These are phyloP conservation scores for Neurospora tetraspora DNA, from an alignment of 495 filamentous ascomycete species.

Conservation along the genomic window DNA sequence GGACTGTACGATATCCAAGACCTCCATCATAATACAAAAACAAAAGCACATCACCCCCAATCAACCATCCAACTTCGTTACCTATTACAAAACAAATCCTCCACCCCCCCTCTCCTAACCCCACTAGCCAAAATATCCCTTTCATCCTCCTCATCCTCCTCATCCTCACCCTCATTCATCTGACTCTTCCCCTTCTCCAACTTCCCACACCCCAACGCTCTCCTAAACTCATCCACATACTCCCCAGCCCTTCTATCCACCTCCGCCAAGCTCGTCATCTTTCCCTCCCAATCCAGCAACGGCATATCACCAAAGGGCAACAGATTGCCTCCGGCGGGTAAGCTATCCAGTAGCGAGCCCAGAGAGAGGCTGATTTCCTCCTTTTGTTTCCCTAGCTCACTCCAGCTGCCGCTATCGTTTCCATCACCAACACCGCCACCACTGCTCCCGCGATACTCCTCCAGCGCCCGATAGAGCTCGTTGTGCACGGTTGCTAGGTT, in stretches of 20 bases:
- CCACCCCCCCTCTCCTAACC: background rate
- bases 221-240: conserved; percentile 33
- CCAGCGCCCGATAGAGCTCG: conserved; percentile 59
- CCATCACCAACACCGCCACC: no score
- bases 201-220: conserved; percentile 25
- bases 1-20: background rate
- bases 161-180: background rate
- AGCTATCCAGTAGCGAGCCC: conserved; percentile 26
- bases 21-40: background rate
- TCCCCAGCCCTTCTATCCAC: conserved; percentile 28
- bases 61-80: conserved; percentile 1
- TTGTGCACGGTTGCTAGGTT: conserved; percentile 58
- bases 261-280: conserved; percentile 12
- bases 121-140: conserved; percentile 16
- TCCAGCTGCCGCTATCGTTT: no score
- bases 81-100: conserved; percentile 20
- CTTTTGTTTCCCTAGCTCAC: no score
- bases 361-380: conserved; percentile 20
- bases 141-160: conserved; percentile 17
- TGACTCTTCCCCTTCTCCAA: conserved; percentile 11
- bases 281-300: conserved; percentile 33
- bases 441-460: conserved; percentile 43
- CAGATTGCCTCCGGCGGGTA: conserved; percentile 25
- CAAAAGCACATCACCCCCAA: background rate
- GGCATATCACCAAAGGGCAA: conserved; percentile 28